Evolutionary conservation across 805 yeast species (phyloP), one percentile per base, ranked within the genome.

Genomic region (Wickerhamiella brachini): DNA sequence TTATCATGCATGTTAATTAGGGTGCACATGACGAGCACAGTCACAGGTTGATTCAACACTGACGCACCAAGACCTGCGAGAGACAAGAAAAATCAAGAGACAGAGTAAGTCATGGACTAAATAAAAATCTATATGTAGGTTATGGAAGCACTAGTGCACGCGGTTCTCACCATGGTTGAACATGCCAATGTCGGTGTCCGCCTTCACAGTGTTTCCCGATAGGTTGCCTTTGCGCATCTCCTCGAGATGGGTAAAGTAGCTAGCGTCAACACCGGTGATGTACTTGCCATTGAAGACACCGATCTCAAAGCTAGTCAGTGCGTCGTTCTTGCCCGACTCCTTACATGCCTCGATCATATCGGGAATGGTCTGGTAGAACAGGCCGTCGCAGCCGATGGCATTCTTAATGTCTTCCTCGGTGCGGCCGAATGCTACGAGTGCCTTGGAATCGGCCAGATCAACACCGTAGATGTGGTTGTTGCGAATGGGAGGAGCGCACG

Each of bases 401-500:
- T 73, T 61, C 13, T 93, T 81, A 56, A 93, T 81, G 65, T 85
- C 86, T 1, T 78, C 79, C 55, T 81, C 90, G 8, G 80, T 71
- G 60, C 83, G 79, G 59, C 82, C 72, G 68, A 77, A 93, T 5
- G 96, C 98, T 45, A 93, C 96, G 37, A 93, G 74, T 10, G 95
- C 95, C 67, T 80, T 85, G 47, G 90, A 85, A 63, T 93, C 97
- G 26, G 98, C 97, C 55, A 93, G 76, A 71, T 93, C 98, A 58
- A 93, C 93, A 66, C 98, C 98, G 67, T 93, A 93, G 53, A 93
- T 87, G 65, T 93, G 98, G 70, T 93, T 93, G 69, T 73, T 80
- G 68, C 98, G 79, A 61, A 93, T 93, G n/a, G 97, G 94, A 26
- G 98, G 98, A 15, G 98, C 95, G 63, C 97, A 93, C 23, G 95